Evolutionary conservation across 352 stramenopile genomes (phyloP).

Genomic region (Pythium vanterpoolii): DNA sequence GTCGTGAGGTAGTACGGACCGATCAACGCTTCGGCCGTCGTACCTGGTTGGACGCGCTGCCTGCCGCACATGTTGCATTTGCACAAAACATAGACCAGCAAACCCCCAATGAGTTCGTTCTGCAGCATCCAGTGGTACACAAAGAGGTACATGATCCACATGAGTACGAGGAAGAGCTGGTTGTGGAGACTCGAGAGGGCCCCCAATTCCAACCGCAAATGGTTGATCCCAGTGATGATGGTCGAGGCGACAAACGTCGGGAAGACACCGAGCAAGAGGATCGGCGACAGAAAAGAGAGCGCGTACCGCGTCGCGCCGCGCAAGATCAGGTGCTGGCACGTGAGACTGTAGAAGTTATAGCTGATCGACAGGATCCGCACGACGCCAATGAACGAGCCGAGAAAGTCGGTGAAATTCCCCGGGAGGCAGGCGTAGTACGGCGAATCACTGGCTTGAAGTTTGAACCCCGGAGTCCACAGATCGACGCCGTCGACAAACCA

Average conservation of each 20-base stretch:
- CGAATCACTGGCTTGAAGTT: conserved; percentile 13
- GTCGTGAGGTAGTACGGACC: conserved; percentile 19
- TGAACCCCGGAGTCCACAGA: conserved; percentile 16
- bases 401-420: background rate
- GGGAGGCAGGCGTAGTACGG: conserved; percentile 22
- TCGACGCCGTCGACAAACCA: conserved; percentile 19
- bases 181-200: conserved; percentile 12
- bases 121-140: conserved; percentile 10
- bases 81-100: conserved; percentile 7
- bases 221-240: conserved; percentile 20
- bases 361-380: conserved; percentile 14
- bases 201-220: background rate
- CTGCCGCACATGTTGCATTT: conserved; percentile 1
- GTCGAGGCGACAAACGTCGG: conserved; percentile 10
- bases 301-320: conserved; percentile 10
- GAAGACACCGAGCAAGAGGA: conserved; percentile 14
- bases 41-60: conserved; percentile 11
- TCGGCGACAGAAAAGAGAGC: background rate
- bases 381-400: conserved; percentile 6
- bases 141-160: conserved; percentile 16
- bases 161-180: conserved; percentile 14
- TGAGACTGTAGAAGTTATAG: conserved; percentile 26
- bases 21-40: conserved; percentile 8
- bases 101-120: background rate
- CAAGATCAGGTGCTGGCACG: conserved; percentile 14